Conservation (phyloP, 768 basidiomycete species). For the Suillus subluteus region DNA sequence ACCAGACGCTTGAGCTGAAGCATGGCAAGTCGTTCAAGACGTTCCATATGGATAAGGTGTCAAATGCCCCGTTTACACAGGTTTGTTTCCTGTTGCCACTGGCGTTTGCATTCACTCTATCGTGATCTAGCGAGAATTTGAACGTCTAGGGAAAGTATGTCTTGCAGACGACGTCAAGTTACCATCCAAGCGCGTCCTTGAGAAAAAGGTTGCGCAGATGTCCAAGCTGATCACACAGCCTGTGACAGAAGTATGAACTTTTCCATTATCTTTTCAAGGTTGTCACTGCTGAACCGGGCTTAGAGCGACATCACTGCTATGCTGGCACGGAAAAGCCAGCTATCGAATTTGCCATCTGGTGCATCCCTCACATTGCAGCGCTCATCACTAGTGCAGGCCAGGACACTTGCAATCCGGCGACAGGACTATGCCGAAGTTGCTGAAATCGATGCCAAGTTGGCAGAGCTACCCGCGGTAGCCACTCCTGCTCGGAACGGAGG, state of each 20-base stretch:
- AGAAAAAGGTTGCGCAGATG: slow-evolving; percentile 69
- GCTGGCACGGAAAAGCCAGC: slow-evolving; percentile 65
- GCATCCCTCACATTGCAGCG: slow-evolving; percentile 53
- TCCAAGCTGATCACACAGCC: slow-evolving; percentile 58
- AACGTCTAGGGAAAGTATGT: slow-evolving; percentile 53
- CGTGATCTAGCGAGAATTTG: slow-evolving; percentile 68
- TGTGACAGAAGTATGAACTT: slow-evolving; percentile 74
- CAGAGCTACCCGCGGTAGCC: slow-evolving; percentile 43
- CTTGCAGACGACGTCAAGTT: slow-evolving; percentile 58
- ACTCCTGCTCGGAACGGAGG: slow-evolving; percentile 26
- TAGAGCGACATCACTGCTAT: slow-evolving; percentile 86
- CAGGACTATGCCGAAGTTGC: slow-evolving; percentile 68
- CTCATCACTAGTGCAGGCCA: slow-evolving; percentile 69
- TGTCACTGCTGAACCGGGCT: slow-evolving; percentile 16
- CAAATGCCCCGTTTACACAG: slow-evolving; percentile 65
- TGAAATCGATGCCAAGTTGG: slow-evolving; percentile 65
- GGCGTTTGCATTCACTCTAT: slow-evolving; percentile 10
- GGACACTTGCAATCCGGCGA: slow-evolving; percentile 74
- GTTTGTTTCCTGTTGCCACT: slow-evolving; percentile 45
- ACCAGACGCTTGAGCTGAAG: slow-evolving; percentile 73
- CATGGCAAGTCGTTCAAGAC: slow-evolving; percentile 67
- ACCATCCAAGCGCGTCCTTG: slow-evolving; percentile 67
- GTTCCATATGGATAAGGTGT: slow-evolving; percentile 86
- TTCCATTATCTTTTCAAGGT: slow-evolving; percentile 11
- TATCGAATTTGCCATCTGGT: slow-evolving; percentile 37